Conservation (phyloP, 2,329 filamentous ascomycete species). For the Orbilia blumenaviensis region DNA sequence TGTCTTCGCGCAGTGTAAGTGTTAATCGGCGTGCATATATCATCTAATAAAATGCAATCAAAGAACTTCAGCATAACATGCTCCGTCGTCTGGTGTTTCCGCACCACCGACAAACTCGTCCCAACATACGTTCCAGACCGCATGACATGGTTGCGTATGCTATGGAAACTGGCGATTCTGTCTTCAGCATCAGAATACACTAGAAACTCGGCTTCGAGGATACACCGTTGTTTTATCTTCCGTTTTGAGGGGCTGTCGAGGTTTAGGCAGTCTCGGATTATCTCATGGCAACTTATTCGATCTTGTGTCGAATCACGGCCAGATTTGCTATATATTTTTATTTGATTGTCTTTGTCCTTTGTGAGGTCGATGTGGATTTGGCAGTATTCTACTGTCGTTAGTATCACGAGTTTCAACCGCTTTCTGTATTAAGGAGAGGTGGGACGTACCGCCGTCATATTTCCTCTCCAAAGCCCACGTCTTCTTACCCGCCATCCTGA, state of each 20-base stretch:
- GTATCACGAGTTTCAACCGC: background rate
- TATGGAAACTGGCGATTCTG: constrained; percentile 78
- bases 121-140: constrained; percentile 77
- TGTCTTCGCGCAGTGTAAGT: constrained; percentile 70
- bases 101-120: constrained; percentile 68
- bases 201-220: constrained; percentile 83
- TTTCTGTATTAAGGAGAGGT: background rate
- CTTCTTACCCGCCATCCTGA: constrained; percentile 25
- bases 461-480: constrained; percentile 57
- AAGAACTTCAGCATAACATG: constrained; percentile 72
- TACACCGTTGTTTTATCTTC: constrained; percentile 71
- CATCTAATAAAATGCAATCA: constrained; percentile 68
- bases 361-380: constrained; percentile 81
- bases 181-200: constrained; percentile 75
- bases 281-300: constrained; percentile 64
- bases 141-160: constrained; percentile 80
- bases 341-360: constrained; percentile 63
- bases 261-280: constrained; percentile 72
- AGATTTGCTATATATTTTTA: constrained; percentile 91
- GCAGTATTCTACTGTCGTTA: constrained; percentile 72
- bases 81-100: constrained; percentile 58
- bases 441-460: constrained; percentile 55
- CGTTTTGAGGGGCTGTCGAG: constrained; percentile 70
- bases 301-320: constrained; percentile 87
- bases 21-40: constrained; percentile 65